Evolutionary conservation across 257 asterid species (phyloP), one percentile per base, ranked within the genome.

Genomic region (Fraxinus anomala): DNA sequence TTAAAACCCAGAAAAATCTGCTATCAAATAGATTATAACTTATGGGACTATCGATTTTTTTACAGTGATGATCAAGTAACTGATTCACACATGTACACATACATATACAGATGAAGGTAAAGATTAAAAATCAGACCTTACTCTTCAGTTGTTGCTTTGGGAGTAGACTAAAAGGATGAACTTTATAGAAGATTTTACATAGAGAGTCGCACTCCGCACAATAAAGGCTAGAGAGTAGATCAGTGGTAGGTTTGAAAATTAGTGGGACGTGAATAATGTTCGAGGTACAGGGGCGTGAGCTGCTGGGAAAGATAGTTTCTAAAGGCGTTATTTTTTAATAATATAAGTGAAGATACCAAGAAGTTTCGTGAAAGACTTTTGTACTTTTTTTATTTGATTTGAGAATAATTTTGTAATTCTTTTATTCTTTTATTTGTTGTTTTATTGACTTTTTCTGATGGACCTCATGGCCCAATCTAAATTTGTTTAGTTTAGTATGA

Each of bases 71-170:
- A 76, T 31, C 82, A 70, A 79, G 74, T 73, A 84, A 68, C 9
- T 54, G 9, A 1, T 24, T 73, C 0, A 73, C 31, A 54, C 1
- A 4, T 1, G 14, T 51, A 56, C 21, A 56, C 0, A 0, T 54
- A 19, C 8, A 54, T 54, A 56, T 23, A n/a, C 67, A 59, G 28
- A 59, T 1, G 68, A 74, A 44, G 74, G 39, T 7, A 71, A 65
- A 40, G 68, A 66, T 47, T 14, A 73, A 34, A 44, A 6, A 61
- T 44, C 85, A 61, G 21, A 76, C 85, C 86, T 82, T 39, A 80
- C 54, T 31, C 75, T n/a, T 13, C 54, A 56, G 68, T 17, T 76
- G 66, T 70, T 74, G 79, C 61, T 68, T 23, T 33, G 54, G 74
- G 65, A 82, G 79, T 17, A 13, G 16, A 73, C 74, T 79, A 74